Evolutionary conservation across 495 filamentous ascomycete species (phyloP).

Genomic region (Astrothelium subdiscretum): DNA sequence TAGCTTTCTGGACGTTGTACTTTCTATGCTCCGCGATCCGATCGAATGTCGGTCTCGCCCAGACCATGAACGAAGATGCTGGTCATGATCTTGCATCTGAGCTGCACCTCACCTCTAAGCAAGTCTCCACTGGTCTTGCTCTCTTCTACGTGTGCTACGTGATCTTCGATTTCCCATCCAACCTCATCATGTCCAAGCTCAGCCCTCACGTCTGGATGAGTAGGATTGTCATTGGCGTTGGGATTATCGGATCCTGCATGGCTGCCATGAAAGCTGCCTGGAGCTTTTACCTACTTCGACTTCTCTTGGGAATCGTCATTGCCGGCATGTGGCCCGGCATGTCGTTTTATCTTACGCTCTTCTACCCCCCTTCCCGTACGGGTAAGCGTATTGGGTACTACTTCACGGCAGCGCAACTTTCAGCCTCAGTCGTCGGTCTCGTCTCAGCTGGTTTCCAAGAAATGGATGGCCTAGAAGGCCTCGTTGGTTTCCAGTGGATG

Average conservation of each 20-base stretch:
- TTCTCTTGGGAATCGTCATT: conserved; percentile 76
- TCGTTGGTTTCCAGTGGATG: conserved; percentile 91
- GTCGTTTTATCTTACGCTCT: conserved; percentile 85
- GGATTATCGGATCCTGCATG: conserved; percentile 72
- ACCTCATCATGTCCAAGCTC: conserved; percentile 75
- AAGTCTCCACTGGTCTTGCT: conserved; percentile 72
- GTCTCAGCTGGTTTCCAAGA: conserved; percentile 86
- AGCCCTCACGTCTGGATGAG: conserved; percentile 89
- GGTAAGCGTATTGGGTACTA: conserved; percentile 84
- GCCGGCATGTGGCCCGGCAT: conserved; percentile 95
- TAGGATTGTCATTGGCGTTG: conserved; percentile 78
- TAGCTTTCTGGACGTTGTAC: conserved; percentile 85
- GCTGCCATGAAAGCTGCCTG: conserved; percentile 67
- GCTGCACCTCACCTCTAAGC: conserved; percentile 53
- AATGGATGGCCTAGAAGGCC: conserved; percentile 67
- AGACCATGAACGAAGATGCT: conserved; percentile 69
- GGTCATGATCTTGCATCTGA: conserved; percentile 58
- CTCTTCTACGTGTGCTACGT: conserved; percentile 90
- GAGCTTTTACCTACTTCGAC: conserved; percentile 79
- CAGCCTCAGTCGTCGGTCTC: conserved; percentile 77
- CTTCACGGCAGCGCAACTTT: conserved; percentile 81
- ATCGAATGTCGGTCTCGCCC: conserved; percentile 79
- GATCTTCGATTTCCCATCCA: conserved; percentile 78
- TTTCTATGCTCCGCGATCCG: conserved; percentile 86
- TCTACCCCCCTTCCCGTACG: conserved; percentile 77